Evolutionary conservation across 2,329 filamentous ascomycete genomes (phyloP).

Genomic region (Pseudocercospora fijiensis): DNA sequence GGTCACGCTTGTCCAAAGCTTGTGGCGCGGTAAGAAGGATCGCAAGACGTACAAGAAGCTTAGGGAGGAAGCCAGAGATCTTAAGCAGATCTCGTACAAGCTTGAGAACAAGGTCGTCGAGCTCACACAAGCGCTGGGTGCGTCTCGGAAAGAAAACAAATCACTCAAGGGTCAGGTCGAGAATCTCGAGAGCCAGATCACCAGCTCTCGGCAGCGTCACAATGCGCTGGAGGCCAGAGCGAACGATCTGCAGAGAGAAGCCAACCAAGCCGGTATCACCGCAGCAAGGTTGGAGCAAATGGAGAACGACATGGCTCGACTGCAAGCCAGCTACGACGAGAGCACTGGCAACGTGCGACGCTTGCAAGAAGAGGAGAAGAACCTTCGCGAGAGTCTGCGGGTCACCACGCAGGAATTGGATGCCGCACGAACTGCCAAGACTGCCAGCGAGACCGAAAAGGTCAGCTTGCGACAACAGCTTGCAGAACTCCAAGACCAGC

Average conservation of each 20-base stretch:
- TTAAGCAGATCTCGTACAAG: slow-evolving; percentile 99
- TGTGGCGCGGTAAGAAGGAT: slow-evolving; percentile 84
- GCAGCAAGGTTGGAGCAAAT: slow-evolving; percentile 85
- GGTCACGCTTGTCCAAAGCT: slow-evolving; percentile 82
- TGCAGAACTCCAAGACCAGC: slow-evolving; percentile 83
- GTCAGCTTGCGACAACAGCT: slow-evolving; percentile 81
- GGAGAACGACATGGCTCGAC: slow-evolving; percentile 92
- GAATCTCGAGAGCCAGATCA: slow-evolving; percentile 93
- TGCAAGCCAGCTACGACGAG: slow-evolving; percentile 86
- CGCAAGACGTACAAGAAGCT: slow-evolving; percentile 83
- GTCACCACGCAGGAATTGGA: slow-evolving; percentile 79
- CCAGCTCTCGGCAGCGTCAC: slow-evolving; percentile 91
- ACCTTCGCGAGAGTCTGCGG: slow-evolving; percentile 77
- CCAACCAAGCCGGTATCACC: slow-evolving; percentile 95
- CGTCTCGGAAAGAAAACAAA: slow-evolving; percentile 95
- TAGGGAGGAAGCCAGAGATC: slow-evolving; percentile 92
- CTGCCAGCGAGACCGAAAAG: slow-evolving; percentile 81
- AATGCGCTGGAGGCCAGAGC: slow-evolving; percentile 84
- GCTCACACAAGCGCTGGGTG: slow-evolving; percentile 87
- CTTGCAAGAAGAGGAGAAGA: slow-evolving; percentile 89
- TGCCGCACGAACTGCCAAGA: slow-evolving; percentile 70
- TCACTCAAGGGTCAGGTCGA: slow-evolving; percentile 81
- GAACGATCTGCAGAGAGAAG: slow-evolving; percentile 92
- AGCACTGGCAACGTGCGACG: slow-evolving; percentile 87
- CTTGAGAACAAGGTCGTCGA: slow-evolving; percentile 99